Evolutionary conservation across 2,329 filamentous ascomycete species (phyloP).

Genomic region (Berkeleyomyces rouxiae): DNA sequence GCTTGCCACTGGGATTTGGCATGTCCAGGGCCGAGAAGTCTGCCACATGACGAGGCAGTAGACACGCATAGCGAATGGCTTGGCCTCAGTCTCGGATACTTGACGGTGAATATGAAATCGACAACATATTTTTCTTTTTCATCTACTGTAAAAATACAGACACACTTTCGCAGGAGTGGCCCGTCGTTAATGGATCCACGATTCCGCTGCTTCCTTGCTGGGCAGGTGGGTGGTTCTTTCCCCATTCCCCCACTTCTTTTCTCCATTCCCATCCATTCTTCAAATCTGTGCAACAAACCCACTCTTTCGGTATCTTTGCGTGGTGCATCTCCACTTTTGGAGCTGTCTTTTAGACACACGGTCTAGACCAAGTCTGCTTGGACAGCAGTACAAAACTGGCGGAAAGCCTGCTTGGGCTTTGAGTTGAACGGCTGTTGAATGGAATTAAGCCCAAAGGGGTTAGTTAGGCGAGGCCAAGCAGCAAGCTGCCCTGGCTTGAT

Average conservation of each 20-base stretch:
- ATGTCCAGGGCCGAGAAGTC: not conserved
- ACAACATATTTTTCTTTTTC: too few species aligned
- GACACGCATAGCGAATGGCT: too few species aligned
- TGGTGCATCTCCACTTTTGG: not conserved
- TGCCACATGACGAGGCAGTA: too few species aligned
- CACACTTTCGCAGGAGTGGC: too few species aligned
- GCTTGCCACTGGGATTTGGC: not conserved
- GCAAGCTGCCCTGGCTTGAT: not conserved
- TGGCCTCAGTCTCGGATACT: too few species aligned
- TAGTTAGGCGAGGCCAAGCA: slow-evolving; percentile 3
- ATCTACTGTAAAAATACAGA: too few species aligned
- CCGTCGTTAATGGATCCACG: not conserved
- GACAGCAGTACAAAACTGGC: not conserved
- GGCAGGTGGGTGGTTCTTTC: not conserved
- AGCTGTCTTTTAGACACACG: slow-evolving; percentile 2
- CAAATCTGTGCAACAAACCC: slow-evolving; percentile 1
- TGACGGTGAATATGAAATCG: too few species aligned
- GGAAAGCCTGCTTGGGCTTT: not conserved
- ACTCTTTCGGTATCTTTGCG: slow-evolving; percentile 3
- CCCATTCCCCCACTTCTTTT: not conserved
- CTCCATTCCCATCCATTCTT: not conserved
- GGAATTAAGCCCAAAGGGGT: not conserved
- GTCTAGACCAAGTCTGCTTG: slow-evolving; percentile 7
- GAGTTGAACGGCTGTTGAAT: slow-evolving; percentile 8
- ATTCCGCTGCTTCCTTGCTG: not conserved